Base-by-base conservation (phyloP, 371 early-diverging fungal species). In the Mucor piriformis region DNA sequence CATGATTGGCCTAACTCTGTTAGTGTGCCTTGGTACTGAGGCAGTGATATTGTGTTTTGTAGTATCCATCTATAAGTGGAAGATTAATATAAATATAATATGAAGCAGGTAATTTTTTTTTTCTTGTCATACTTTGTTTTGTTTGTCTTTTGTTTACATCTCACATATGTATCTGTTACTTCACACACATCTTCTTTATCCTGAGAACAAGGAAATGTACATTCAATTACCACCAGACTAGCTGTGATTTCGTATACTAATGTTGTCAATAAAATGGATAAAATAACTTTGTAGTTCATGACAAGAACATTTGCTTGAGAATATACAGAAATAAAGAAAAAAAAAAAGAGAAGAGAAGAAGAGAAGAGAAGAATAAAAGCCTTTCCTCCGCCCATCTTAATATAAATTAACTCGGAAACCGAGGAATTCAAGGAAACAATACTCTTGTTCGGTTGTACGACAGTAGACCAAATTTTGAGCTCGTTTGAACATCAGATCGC, bases 51-150 rank as follows among this genome's bases (percentile, higher is more conserved):
- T 32, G 64, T 25, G 27, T 49, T 35, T 35, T 49, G 49, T 7
- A 64, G 46, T 15, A 64, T 50, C 64, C 64, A 64, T 35, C 64
- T 63, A 38, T 51, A 8, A 13, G 54, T 25, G 37, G 40, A 21
- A 11, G 18, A 13, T 27, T 7, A 40, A 6, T 27, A 21, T 32
- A 20, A 21, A 21, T 11, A 47, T 16, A 10, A 38, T 46, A 25
- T 25, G 34, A n/a, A 46, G n/a, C n/a, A n/a, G n/a, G n/a, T 24
- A 24, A 0, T 24, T 25, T 46, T 62, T 42, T 33, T 24, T 54
- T 47, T 3, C 16, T 18, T 29, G 29, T 18, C 42, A 2, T 53
- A 64, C 50, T 42, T 40, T 64, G 59, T 53, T 12, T 23, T 42
- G 6, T 59, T 37, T 54, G 59, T 59, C 10, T 20, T 54, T 7